Evolutionary conservation across 257 asterid species (phyloP), one percentile per base, ranked within the genome.

Genomic region (Salvia rosmarinus): DNA sequence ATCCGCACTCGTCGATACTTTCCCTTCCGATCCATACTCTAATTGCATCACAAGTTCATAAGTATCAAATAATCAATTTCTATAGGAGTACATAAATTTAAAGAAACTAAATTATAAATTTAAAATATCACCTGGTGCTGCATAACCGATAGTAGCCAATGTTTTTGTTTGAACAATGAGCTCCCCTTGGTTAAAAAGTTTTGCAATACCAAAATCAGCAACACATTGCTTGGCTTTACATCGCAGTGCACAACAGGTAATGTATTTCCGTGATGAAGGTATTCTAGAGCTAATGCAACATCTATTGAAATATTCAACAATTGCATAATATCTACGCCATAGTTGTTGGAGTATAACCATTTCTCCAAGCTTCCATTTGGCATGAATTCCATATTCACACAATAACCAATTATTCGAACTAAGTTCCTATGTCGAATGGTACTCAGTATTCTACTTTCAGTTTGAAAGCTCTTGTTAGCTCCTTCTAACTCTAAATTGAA

Each of bases 11-110:
- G 47, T 28, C 2, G 71, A 66, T 9, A 66, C 60, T 47, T 16
- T 66, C 6, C 71, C 71, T 49, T 66, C 71, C 2, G 46, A n/a
- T 30, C 71, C 71, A 4, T 66, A 66, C 71, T 66, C 71, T 66
- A 44, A 4, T 28, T 39, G 20, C 8, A 5, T 2, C 0, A 13
- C 40, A 57, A 25, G 5, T 25, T 32, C 65, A 58, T 58, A 0
- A 32, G 32, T 28, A 14, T n/a, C 6, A 58, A 2, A 6, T 0
- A 6, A 11, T 58, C 5, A 51, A 10, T 8, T 51, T n/a, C n/a
- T 1, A 16, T 37, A 4, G 4, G 32, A 28, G 7, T 37, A 10
- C 10, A 37, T 2, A 37, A 9, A 37, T 37, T 5, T 6, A n/a
- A n/a, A n/a, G n/a, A n/a, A n/a, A n/a, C n/a, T n/a, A n/a, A n/a